These are phyloP conservation scores for Fraxinus anomala DNA, from an alignment of 257 asterid species.

Conservation along the genomic window DNA sequence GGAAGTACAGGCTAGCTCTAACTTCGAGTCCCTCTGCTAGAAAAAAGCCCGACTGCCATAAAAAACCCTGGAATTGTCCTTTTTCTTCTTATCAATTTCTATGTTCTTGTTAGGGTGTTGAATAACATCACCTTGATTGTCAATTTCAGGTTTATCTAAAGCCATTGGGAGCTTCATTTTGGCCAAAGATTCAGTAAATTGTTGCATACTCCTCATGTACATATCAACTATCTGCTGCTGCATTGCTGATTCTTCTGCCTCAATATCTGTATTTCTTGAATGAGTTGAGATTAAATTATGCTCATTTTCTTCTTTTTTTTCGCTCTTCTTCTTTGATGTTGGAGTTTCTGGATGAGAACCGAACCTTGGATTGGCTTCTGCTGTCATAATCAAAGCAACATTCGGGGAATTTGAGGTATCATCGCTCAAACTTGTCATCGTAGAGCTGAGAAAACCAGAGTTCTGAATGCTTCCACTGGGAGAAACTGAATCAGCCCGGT, in stretches of 20 bases:
- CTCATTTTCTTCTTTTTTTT: conserved; percentile 20
- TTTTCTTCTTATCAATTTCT: conserved; percentile 37
- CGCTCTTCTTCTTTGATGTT: conserved; percentile 26
- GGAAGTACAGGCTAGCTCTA: background rate
- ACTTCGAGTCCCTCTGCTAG: conserved; percentile 15
- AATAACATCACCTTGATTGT: conserved; percentile 26
- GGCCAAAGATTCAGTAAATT: conserved; percentile 21
- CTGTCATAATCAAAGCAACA: background rate
- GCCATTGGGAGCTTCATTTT: conserved; percentile 78
- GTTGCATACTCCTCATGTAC: too few species aligned
- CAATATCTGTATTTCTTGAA: conserved; percentile 41
- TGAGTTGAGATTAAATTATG: background rate
- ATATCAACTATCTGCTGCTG: conserved; percentile 57
- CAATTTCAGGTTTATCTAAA: conserved; percentile 36
- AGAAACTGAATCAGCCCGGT: conserved; percentile 28
- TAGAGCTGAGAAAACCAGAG: conserved; percentile 52
- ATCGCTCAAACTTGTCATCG: conserved; percentile 59
- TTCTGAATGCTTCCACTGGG: conserved; percentile 50
- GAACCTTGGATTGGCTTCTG: background rate
- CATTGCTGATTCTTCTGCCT: conserved; percentile 56
- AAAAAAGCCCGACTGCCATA: conserved; percentile 86
- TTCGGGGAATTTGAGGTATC: conserved; percentile 26
- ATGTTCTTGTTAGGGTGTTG: conserved; percentile 27
- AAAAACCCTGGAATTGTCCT: conserved; percentile 62
- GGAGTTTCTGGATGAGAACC: conserved; percentile 26